Percentiles rank a stretch among this genome's conserved stretches.
Conservation (phyloP, 768 basidiomycete genomes). For the Boletus huronensis region DNA sequence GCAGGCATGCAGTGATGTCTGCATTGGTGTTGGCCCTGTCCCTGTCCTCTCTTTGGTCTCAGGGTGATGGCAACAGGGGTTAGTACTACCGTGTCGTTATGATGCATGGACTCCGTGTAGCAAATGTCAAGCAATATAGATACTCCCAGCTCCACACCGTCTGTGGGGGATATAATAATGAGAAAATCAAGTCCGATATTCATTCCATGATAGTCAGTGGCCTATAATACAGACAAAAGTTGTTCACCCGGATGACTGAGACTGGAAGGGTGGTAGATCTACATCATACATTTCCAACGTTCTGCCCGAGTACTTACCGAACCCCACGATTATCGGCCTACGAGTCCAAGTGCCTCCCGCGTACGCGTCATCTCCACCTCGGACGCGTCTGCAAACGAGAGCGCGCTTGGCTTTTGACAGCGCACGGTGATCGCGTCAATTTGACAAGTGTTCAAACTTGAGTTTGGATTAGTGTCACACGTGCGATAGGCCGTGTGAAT, state of each 20-base stretch:
- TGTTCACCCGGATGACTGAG: neutral
- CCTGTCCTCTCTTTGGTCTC: too few species aligned
- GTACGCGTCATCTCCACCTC: conserved; percentile 57
- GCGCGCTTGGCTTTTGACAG: conserved; percentile 67
- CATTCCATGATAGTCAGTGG: too few species aligned
- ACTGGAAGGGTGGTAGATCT: neutral
- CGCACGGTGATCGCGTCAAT: conserved; percentile 46
- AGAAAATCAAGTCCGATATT: too few species aligned
- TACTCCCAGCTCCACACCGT: neutral
- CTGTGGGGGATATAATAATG: too few species aligned
- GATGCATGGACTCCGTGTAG: too few species aligned
- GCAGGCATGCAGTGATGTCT: too few species aligned
- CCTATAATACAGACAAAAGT: too few species aligned
- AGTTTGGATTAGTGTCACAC: conserved; percentile 40
- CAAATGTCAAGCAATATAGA: neutral
- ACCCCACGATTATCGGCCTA: too few species aligned
- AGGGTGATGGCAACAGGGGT: too few species aligned
- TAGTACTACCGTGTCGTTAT: too few species aligned
- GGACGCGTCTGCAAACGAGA: conserved; percentile 63
- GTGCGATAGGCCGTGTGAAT: conserved; percentile 53
- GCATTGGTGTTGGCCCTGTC: too few species aligned
- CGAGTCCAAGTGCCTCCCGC: neutral
- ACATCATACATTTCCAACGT: neutral
- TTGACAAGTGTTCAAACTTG: conserved; percentile 15
- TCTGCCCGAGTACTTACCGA: neutral